phyloP scores from a whole-genome alignment of 129 eudicot genomes.

The Chrysanthemum lavandulifolium region DNA sequence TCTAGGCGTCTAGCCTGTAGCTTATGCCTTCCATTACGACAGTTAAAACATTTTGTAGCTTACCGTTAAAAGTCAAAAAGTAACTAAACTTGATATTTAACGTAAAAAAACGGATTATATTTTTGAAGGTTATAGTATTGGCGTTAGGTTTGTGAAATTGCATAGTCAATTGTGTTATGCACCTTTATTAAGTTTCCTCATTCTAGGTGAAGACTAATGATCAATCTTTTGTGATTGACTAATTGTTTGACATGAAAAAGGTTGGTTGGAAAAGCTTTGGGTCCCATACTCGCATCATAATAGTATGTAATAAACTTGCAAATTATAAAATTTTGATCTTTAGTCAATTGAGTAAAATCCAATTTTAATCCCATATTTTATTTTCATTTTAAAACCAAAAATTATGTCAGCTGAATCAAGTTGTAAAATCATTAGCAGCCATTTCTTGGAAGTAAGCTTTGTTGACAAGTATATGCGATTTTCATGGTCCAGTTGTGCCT shows the following conservation, averaged over 20 bases:
- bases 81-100: slow-evolving; percentile 9
- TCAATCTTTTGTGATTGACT: slow-evolving; percentile 30
- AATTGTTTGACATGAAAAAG: slow-evolving; percentile 13
- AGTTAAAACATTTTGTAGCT: background rate
- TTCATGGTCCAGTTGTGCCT: slow-evolving; percentile 25
- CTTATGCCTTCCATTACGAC: too few relatives aligned
- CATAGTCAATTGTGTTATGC: background rate
- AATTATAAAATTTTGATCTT: background rate
- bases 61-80: background rate
- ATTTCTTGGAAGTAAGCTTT: slow-evolving; percentile 17
- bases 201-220: slow-evolving; percentile 16
- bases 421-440: slow-evolving; percentile 30
- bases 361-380: background rate
- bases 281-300: background rate
- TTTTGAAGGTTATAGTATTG: slow-evolving; percentile 1
- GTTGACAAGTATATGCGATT: slow-evolving; percentile 14
- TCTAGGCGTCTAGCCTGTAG: slow-evolving; percentile 2
- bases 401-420: background rate
- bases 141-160: slow-evolving; percentile 22
- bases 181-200: slow-evolving; percentile 4
- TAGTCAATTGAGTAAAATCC: background rate
- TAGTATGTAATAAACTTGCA: background rate
- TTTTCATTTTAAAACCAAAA: background rate
- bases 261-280: slow-evolving; percentile 21
- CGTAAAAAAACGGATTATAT: background rate